phyloP scores from a whole-genome alignment of 371 early-diverging fungal species.

The Mortierella sp. region DNA sequence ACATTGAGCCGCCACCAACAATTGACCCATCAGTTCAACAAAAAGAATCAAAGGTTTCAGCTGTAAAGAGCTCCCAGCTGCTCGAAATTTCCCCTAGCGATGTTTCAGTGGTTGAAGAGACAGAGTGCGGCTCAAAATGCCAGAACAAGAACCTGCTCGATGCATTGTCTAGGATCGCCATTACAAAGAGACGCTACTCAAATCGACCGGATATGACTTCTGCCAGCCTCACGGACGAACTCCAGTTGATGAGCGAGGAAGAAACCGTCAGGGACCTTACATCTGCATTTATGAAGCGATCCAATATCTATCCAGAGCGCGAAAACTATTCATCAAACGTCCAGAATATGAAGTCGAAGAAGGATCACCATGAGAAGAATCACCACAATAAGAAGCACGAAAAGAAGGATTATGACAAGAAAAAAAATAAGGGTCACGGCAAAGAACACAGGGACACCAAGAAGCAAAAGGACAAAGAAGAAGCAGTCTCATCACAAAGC shows the following conservation, averaged over 20 bases:
- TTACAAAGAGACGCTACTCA: slow-evolving; percentile 42
- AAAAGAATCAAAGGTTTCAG: neutral
- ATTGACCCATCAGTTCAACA: slow-evolving; percentile 18
- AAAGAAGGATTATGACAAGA: neutral
- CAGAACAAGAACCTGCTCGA: slow-evolving; percentile 34
- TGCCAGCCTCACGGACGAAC: neutral
- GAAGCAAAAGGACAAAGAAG: neutral
- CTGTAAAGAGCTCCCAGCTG: neutral
- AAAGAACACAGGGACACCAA: neutral
- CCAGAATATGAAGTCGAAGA: slow-evolving; percentile 18
- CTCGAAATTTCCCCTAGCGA: slow-evolving; percentile 2
- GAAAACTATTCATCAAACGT: neutral
- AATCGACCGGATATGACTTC: neutral
- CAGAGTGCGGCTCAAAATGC: slow-evolving; percentile 25
- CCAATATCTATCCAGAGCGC: slow-evolving; percentile 30
- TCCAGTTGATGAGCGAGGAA: slow-evolving; percentile 22
- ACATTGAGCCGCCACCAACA: slow-evolving; percentile 15
- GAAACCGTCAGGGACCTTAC: slow-evolving; percentile 16
- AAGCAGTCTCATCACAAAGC: neutral
- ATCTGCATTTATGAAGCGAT: slow-evolving; percentile 29
- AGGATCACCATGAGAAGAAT: slow-evolving; percentile 4
- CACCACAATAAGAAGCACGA: slow-evolving; percentile 1
- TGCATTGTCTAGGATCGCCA: slow-evolving; percentile 29
- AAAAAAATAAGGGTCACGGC: slow-evolving; percentile 4
- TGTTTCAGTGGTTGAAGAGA: neutral